Evolutionary conservation across 208 protist species (phyloP).

Genomic region (Leishmania gerbilli): DNA sequence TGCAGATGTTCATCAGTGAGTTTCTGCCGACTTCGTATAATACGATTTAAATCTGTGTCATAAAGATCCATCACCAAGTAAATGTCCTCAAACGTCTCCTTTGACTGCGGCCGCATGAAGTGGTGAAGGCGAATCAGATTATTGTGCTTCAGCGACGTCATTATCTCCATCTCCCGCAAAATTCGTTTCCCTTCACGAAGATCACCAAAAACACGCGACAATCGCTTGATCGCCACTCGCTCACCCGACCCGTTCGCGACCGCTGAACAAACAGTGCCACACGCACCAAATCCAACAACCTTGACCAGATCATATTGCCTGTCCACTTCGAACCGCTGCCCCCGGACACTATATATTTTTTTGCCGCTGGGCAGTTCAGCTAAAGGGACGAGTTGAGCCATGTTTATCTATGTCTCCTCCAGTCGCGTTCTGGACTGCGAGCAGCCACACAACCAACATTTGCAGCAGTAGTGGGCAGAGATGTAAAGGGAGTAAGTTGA

Average conservation of each 20-base stretch:
- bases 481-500: conserved; percentile 6
- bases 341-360: conserved; percentile 82
- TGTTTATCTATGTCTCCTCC: conserved; percentile 6
- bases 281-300: conserved; percentile 80
- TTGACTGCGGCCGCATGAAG: conserved; percentile 74
- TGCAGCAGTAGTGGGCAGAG: conserved; percentile 28
- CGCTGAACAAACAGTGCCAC: conserved; percentile 90
- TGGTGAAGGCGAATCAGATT: conserved; percentile 93
- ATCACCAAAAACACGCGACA: conserved; percentile 95
- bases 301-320: conserved; percentile 79
- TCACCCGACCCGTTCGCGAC: conserved; percentile 32
- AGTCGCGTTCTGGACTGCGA: background rate
- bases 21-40: conserved; percentile 94
- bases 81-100: conserved; percentile 85
- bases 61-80: conserved; percentile 92
- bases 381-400: conserved; percentile 58
- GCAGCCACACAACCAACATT: conserved; percentile 5
- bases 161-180: conserved; percentile 97
- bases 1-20: conserved; percentile 98
- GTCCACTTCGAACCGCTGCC: conserved; percentile 87
- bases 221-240: conserved; percentile 98
- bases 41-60: conserved; percentile 98
- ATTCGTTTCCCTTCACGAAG: conserved; percentile 96
- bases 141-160: conserved; percentile 92
- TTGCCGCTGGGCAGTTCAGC: conserved; percentile 58